phyloP scores from a whole-genome alignment of 306 rosid genomes.

The Bauhinia variegata region DNA sequence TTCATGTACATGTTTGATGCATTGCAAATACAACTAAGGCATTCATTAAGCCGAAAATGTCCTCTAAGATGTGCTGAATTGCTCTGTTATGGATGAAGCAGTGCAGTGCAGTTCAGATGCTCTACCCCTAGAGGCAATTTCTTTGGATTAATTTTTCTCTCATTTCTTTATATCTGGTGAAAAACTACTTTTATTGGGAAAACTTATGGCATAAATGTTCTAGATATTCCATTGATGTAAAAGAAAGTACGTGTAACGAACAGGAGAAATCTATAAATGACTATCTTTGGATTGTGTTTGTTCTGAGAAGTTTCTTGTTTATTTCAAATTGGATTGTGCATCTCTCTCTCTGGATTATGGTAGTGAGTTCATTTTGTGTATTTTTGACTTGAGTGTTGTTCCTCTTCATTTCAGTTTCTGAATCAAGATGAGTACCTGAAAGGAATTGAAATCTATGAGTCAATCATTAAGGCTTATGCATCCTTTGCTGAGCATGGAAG shows the following conservation, averaged over 20 bases:
- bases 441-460: slow-evolving; percentile 71
- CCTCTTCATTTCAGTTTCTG: slow-evolving; percentile 63
- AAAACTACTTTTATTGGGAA: slow-evolving; percentile 3
- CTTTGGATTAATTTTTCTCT: not conserved
- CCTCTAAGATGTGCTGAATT: slow-evolving; percentile 9
- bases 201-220: not conserved
- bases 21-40: not conserved
- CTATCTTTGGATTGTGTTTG: not conserved
- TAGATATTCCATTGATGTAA: too few relatives aligned
- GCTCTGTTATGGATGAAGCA: slow-evolving; percentile 1
- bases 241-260: not conserved
- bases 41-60: slow-evolving; percentile 14
- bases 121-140: not conserved
- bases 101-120: not conserved
- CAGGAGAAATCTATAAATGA: slow-evolving; percentile 6
- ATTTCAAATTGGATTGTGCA: slow-evolving; percentile 4
- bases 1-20: slow-evolving; percentile 1
- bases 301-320: not conserved
- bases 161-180: slow-evolving; percentile 2
- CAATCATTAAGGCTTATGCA: slow-evolving; percentile 70
- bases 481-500: slow-evolving; percentile 48
- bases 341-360: slow-evolving; percentile 11
- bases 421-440: slow-evolving; percentile 81
- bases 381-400: slow-evolving; percentile 23
- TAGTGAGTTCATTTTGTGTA: slow-evolving; percentile 10